Percentiles rank a stretch among this genome's conserved stretches.
These are phyloP conservation scores for Domatiomyces catenatus DNA, from an alignment of 2,329 filamentous ascomycete genomes.

Conservation along the genomic window DNA sequence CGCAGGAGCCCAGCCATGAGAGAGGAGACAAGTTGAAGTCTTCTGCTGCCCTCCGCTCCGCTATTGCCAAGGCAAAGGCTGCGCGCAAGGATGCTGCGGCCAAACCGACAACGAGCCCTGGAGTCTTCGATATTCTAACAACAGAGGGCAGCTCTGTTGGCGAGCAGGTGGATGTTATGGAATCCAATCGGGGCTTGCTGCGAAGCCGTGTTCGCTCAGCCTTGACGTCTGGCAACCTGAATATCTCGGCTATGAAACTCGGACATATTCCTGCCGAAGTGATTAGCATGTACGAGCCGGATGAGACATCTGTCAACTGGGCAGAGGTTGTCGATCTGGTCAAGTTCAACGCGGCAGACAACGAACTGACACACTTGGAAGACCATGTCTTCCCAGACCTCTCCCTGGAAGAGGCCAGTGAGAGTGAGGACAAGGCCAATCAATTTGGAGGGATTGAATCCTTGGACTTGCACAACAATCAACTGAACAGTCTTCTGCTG, in stretches of 20 bases:
- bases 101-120: background rate
- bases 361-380: conserved; percentile 61
- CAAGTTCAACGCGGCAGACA: conserved; percentile 73
- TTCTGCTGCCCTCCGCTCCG: conserved; percentile 67
- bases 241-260: conserved; percentile 72
- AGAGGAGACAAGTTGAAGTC: conserved; percentile 45
- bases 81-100: conserved; percentile 18
- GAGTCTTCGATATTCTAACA: background rate
- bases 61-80: conserved; percentile 79
- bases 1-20: conserved; percentile 16
- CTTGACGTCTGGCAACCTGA: conserved; percentile 63
- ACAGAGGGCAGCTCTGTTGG: background rate
- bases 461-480: conserved; percentile 75
- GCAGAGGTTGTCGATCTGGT: conserved; percentile 81
- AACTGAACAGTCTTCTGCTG: conserved; percentile 54
- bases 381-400: conserved; percentile 67
- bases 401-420: conserved; percentile 36
- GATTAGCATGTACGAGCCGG: conserved; percentile 70
- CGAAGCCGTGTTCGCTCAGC: conserved; percentile 58
- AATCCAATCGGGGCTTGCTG: conserved; percentile 50
- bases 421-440: conserved; percentile 54
- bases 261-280: conserved; percentile 69
- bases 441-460: conserved; percentile 71
- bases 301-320: conserved; percentile 57
- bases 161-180: conserved; percentile 30